phyloP scores from a whole-genome alignment of 2,329 filamentous ascomycete genomes.

The Paracorniculantispora psalliotae region DNA sequence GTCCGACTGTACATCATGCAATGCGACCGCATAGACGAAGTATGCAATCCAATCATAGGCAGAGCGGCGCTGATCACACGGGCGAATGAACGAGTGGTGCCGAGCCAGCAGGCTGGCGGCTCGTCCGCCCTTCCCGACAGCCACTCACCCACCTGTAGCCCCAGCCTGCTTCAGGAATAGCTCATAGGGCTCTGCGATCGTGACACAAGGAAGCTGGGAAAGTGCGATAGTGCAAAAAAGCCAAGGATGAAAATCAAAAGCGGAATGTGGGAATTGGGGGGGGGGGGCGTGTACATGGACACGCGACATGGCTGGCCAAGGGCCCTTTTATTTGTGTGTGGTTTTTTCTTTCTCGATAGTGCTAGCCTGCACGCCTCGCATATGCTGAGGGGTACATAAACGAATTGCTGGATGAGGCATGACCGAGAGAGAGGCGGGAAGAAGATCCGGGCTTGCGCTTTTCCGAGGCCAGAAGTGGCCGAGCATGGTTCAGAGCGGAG shows the following conservation, averaged over 20 bases:
- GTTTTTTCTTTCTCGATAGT: too few species aligned
- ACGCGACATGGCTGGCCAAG: not conserved
- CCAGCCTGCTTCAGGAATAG: not conserved
- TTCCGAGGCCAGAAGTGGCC: conserved; percentile 1
- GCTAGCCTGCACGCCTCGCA: not conserved
- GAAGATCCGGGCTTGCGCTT: not conserved
- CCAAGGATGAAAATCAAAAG: not conserved
- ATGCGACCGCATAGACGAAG: too few species aligned
- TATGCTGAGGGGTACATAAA: not conserved
- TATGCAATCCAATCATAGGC: too few species aligned
- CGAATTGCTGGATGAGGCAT: not conserved
- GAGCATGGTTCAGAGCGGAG: not conserved
- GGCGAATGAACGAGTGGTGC: not conserved
- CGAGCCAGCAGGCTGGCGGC: not conserved
- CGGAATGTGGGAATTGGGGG: too few species aligned
- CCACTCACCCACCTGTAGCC: too few species aligned
- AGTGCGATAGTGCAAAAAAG: not conserved
- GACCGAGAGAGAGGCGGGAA: too few species aligned
- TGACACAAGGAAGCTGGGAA: not conserved
- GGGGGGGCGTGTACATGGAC: not conserved
- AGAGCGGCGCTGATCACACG: too few species aligned
- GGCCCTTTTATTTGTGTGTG: too few species aligned
- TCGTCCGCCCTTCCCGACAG: too few species aligned
- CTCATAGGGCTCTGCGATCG: conserved; percentile 1
- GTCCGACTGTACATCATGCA: too few species aligned